These are phyloP conservation scores for Rosa chinensis DNA, from an alignment of 306 rosid species.

Conservation along the genomic window DNA sequence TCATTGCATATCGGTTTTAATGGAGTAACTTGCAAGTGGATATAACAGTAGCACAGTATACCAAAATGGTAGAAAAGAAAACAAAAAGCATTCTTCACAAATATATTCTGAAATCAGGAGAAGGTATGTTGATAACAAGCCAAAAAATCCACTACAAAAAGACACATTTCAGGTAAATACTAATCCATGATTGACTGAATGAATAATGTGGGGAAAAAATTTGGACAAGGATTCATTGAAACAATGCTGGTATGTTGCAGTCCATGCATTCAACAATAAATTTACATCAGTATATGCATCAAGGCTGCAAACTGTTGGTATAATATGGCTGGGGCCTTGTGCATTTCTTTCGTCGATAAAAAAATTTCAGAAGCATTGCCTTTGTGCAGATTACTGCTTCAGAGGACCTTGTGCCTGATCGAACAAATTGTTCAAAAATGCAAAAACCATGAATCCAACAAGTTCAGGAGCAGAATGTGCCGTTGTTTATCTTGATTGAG, in stretches of 20 bases:
- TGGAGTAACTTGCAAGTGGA: not conserved
- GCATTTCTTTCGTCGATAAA: conserved; percentile 18
- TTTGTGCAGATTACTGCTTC: conserved; percentile 5
- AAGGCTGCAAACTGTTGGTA: conserved; percentile 7
- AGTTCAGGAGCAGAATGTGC: conserved; percentile 13
- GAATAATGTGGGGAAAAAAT: not conserved
- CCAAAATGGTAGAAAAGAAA: not conserved
- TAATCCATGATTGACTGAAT: not conserved
- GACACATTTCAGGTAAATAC: not conserved
- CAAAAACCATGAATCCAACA: conserved; percentile 14
- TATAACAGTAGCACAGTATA: not conserved
- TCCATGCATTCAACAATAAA: conserved; percentile 5
- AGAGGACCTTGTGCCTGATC: conserved; percentile 4
- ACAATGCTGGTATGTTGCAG: conserved; percentile 3
- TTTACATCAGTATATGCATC: conserved; percentile 21
- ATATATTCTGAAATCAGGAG: not conserved
- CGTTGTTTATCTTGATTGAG: conserved; percentile 24
- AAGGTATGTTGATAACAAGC: not conserved
- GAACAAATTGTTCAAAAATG: not conserved
- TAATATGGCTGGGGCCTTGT: not conserved
- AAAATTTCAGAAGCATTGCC: not conserved
- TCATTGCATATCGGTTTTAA: not conserved
- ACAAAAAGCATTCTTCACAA: not conserved
- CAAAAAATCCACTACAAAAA: not conserved
- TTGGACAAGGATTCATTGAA: not conserved